Percentiles rank a stretch among this genome's conserved stretches.
These are phyloP conservation scores for Aspergillus bertholletiae DNA, from an alignment of 495 filamentous ascomycete genomes.

Conservation along the genomic window DNA sequence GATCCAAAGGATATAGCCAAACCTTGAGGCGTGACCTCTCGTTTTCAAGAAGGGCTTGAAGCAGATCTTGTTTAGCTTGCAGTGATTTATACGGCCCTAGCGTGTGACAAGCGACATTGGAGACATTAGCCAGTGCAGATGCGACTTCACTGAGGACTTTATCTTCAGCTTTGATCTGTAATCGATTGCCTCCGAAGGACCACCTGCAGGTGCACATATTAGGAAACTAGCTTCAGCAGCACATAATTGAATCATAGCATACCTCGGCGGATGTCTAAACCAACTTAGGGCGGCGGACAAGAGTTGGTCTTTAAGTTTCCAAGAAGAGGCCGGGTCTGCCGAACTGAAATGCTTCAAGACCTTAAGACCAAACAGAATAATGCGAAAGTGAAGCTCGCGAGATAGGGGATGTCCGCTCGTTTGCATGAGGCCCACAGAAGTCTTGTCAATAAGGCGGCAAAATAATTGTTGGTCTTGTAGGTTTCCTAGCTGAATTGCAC, in stretches of 20 bases:
- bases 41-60: constrained; percentile 75
- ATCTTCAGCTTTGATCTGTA: constrained; percentile 91
- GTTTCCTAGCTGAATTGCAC: constrained; percentile 77
- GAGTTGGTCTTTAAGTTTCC: constrained; percentile 82
- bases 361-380: constrained; percentile 75
- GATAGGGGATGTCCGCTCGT: constrained; percentile 79
- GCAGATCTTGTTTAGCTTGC: constrained; percentile 73
- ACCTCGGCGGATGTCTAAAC: constrained; percentile 77
- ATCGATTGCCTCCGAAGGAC: constrained; percentile 91
- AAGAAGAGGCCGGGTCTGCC: constrained; percentile 55
- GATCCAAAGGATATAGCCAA: constrained; percentile 83
- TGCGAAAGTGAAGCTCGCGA: constrained; percentile 84
- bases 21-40: constrained; percentile 80
- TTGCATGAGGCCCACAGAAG: constrained; percentile 65
- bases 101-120: constrained; percentile 52
- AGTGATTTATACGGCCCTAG: constrained; percentile 59
- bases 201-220: constrained; percentile 47
- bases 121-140: constrained; percentile 53
- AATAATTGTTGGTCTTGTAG: constrained; percentile 77
- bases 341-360: constrained; percentile 68
- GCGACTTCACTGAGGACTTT: constrained; percentile 76
- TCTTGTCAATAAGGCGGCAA: constrained; percentile 70
- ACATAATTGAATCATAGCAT: constrained; percentile 8
- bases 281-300: constrained; percentile 81
- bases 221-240: background rate